Percentiles rank a stretch among this genome's conserved stretches.
phyloP scores from a whole-genome alignment of 371 early-diverging fungal species.

The Synchytrium microbalum region DNA sequence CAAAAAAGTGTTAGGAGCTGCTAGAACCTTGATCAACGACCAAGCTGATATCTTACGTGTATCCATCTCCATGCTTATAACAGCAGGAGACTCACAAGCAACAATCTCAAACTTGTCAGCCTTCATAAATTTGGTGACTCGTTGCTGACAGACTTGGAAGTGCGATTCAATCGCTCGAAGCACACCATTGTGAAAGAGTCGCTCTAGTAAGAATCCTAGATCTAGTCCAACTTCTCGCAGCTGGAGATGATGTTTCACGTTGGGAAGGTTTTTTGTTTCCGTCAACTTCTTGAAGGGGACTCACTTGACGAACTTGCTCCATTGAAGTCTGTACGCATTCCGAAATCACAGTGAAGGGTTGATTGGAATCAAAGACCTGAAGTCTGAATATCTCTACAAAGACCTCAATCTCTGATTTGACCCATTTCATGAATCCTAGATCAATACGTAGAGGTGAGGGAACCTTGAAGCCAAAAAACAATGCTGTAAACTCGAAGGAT shows the following conservation, averaged over 20 bases:
- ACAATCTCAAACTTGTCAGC: slow-evolving; percentile 55
- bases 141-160: slow-evolving; percentile 12
- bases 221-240: slow-evolving; percentile 71
- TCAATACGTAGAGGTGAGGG: too few relatives aligned
- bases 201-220: slow-evolving; percentile 73
- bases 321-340: slow-evolving; percentile 72
- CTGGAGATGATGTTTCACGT: slow-evolving; percentile 22
- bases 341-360: slow-evolving; percentile 72
- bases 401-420: slow-evolving; percentile 69
- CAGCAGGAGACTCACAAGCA: too few relatives aligned
- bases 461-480: background rate
- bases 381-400: slow-evolving; percentile 79
- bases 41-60: slow-evolving; percentile 11
- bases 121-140: slow-evolving; percentile 54
- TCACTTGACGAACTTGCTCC: slow-evolving; percentile 63
- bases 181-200: slow-evolving; percentile 60
- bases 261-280: background rate
- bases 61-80: slow-evolving; percentile 53
- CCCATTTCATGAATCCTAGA: slow-evolving; percentile 86
- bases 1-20: slow-evolving; percentile 1
- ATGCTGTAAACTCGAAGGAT: slow-evolving; percentile 2
- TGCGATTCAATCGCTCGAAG: slow-evolving; percentile 26
- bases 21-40: slow-evolving; percentile 7
- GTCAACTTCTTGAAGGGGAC: too few relatives aligned
- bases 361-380: slow-evolving; percentile 74